A percentile compares a stretch with the other conserved stretches of the same genome.
Evolutionary conservation across 2,329 filamentous ascomycete species (phyloP).

Genomic region (Neonectria neomacrospora): DNA sequence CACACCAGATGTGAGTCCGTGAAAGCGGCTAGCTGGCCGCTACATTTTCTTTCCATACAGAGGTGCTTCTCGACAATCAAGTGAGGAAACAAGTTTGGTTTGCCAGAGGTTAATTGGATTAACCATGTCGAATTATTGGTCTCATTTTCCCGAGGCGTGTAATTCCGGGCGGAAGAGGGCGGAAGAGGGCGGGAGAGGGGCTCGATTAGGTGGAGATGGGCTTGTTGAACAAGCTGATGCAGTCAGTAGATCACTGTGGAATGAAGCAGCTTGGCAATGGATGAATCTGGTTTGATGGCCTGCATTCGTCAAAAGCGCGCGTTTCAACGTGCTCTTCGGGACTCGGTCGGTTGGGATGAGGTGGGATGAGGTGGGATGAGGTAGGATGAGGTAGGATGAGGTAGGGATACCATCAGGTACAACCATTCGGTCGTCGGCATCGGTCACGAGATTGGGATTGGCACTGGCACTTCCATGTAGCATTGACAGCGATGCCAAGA

Average conservation of each 20-base stretch:
- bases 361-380: background rate
- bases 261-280: background rate
- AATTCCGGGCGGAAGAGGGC: too few relatives aligned
- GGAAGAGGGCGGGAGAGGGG: too few relatives aligned
- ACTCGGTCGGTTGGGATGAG: background rate
- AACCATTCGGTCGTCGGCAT: slow-evolving; percentile 2
- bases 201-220: background rate
- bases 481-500: slow-evolving; percentile 13
- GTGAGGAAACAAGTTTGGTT: background rate
- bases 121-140: background rate
- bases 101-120: background rate
- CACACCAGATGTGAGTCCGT: too few relatives aligned
- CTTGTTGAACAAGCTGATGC: background rate
- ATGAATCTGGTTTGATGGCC: slow-evolving; percentile 13
- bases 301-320: background rate
- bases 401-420: background rate
- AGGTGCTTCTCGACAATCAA: background rate
- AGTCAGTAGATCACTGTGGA: too few relatives aligned
- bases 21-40: background rate
- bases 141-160: background rate
- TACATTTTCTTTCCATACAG: background rate
- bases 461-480: slow-evolving; percentile 11
- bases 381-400: background rate
- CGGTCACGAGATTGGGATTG: slow-evolving; percentile 18
- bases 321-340: slow-evolving; percentile 9